These are phyloP conservation scores for Backusella parvicylindrica DNA, from an alignment of 192 early-diverging fungal genomes.

Conservation along the genomic window DNA sequence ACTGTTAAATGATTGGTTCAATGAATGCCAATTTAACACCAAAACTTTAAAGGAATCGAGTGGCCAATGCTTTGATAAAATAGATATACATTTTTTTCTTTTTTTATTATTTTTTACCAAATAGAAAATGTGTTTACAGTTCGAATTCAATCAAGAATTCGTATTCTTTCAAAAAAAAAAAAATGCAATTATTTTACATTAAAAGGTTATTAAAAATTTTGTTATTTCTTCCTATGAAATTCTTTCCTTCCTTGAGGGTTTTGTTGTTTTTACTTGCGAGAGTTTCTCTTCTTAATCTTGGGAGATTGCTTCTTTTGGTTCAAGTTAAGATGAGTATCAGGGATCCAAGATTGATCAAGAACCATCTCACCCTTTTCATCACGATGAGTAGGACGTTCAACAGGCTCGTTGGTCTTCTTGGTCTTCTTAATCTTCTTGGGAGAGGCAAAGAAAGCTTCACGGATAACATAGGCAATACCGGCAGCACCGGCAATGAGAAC, in stretches of 20 bases:
- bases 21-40: no score
- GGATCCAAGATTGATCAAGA: conserved; percentile 55
- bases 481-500: conserved; percentile 36
- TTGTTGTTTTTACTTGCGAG: conserved; percentile 11
- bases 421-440: conserved; percentile 32
- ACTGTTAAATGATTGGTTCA: no score
- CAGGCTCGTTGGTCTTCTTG: conserved; percentile 16
- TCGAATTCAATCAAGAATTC: neutral
- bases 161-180: neutral
- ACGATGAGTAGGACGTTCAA: conserved; percentile 30
- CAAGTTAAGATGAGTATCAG: conserved; percentile 41
- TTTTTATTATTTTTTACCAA: neutral
- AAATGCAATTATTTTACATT: neutral
- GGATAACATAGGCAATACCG: conserved; percentile 43
- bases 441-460: conserved; percentile 44
- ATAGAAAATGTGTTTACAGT: neutral
- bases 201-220: neutral
- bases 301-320: conserved; percentile 20
- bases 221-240: neutral
- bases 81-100: no score
- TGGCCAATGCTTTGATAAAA: no score
- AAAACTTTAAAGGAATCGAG: no score
- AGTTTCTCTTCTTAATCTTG: conserved; percentile 32
- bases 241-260: neutral
- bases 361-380: conserved; percentile 36